phyloP scores from a whole-genome alignment of 1,284 basidiomycete species.

The Meira miltonrushii region DNA sequence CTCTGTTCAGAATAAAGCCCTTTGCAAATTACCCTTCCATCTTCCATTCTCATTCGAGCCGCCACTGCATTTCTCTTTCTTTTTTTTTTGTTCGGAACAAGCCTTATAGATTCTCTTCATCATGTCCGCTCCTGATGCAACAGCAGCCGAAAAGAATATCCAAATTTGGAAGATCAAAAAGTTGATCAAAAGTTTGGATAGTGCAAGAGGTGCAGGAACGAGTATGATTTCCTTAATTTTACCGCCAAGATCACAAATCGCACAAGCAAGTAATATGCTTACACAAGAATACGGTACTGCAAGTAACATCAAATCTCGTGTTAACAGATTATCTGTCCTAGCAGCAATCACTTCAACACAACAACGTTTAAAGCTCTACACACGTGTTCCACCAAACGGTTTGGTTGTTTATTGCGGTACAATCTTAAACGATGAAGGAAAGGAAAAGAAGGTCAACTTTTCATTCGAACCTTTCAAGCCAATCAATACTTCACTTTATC shows the following conservation, averaged over 20 bases:
- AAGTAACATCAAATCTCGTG: conserved; percentile 98
- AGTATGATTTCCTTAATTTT: conserved; percentile 99
- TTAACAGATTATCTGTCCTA: conserved; percentile 93
- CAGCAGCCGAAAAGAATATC: conserved; percentile 22
- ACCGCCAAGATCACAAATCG: conserved; percentile 95
- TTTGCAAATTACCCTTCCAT: no score
- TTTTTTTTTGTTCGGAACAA: no score
- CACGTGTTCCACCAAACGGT: conserved; percentile 81
- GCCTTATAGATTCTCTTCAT: background rate
- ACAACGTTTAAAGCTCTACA: conserved; percentile 93
- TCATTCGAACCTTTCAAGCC: conserved; percentile 91
- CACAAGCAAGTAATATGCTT: conserved; percentile 86
- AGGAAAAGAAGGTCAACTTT: conserved; percentile 85
- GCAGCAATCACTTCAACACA: conserved; percentile 99
- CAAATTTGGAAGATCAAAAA: conserved; percentile 86
- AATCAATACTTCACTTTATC: conserved; percentile 91
- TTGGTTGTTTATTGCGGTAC: conserved; percentile 88
- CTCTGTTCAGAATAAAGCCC: no score
- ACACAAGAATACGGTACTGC: conserved; percentile 82
- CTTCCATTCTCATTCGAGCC: no score
- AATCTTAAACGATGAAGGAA: conserved; percentile 87
- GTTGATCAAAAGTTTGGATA: conserved; percentile 56
- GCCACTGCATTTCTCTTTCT: no score
- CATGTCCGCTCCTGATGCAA: conserved; percentile 10
- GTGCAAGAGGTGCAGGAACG: conserved; percentile 68